These are phyloP conservation scores for Zygoascus ofunaensis DNA, from an alignment of 805 yeast genomes.

Conservation along the genomic window DNA sequence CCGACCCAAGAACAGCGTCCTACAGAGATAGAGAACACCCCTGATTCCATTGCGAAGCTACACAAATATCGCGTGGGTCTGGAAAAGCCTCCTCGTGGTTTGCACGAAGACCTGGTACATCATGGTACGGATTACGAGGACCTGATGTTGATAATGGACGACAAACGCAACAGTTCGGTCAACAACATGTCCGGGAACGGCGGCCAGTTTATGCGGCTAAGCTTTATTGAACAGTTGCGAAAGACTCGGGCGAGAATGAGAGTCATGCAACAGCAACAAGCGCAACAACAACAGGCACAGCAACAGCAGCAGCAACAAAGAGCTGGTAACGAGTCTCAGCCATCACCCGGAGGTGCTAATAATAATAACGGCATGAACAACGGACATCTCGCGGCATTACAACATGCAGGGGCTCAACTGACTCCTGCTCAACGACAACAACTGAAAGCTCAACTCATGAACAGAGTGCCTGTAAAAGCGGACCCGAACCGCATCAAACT, in stretches of 20 bases:
- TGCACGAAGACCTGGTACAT: conserved; percentile 65
- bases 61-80: conserved; percentile 26
- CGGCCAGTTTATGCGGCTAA: conserved; percentile 71
- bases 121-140: conserved; percentile 77
- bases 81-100: conserved; percentile 33
- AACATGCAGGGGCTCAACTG: conserved; percentile 8
- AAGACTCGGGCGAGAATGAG: conserved; percentile 50
- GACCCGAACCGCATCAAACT: conserved; percentile 13
- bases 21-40: conserved; percentile 6
- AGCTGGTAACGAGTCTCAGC: conserved; percentile 10
- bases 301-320: conserved; percentile 6
- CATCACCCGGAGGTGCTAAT: conserved; percentile 5
- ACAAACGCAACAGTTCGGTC: conserved; percentile 31
- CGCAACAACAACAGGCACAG: conserved; percentile 16
- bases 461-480: conserved; percentile 24
- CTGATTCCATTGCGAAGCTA: conserved; percentile 11
- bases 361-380: conserved; percentile 6
- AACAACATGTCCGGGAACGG: conserved; percentile 30
- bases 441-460: conserved; percentile 1
- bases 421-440: conserved; percentile 9
- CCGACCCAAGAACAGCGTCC: conserved; percentile 25
- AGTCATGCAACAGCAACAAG: conserved; percentile 25
- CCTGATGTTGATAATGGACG: conserved; percentile 65
- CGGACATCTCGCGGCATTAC: conserved; percentile 8
- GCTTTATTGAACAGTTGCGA: conserved; percentile 82